A percentile compares a stretch with the other conserved stretches of the same genome.
Conservation (phyloP, 208 protist species). For the Crithidia fasciculata region DNA sequence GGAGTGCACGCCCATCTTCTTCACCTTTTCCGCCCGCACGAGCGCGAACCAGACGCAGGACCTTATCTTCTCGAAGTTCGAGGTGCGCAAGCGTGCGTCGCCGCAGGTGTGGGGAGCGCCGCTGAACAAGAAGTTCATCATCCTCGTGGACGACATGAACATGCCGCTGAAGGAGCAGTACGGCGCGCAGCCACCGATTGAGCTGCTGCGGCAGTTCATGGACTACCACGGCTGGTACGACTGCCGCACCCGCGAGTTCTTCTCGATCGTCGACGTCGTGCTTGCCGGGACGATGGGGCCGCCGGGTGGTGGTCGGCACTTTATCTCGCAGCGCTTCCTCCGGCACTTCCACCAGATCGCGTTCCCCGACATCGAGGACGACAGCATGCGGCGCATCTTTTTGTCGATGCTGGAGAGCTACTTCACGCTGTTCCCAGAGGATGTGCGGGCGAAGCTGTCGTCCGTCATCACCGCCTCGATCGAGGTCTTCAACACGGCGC, state of each 20-base stretch:
- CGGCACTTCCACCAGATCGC: conserved; percentile 98
- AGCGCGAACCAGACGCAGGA: conserved; percentile 97
- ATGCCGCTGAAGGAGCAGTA: conserved; percentile 98
- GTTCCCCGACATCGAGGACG: conserved; percentile 96
- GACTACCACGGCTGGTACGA: conserved; percentile 98
- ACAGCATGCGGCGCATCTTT: conserved; percentile 96
- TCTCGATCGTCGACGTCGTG: conserved; percentile 95
- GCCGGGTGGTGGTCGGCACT: conserved; percentile 96
- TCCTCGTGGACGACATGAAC: conserved; percentile 99
- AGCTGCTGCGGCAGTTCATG: conserved; percentile 98
- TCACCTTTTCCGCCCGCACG: conserved; percentile 98
- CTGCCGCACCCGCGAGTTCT: conserved; percentile 93
- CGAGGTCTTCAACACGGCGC: conserved; percentile 94
- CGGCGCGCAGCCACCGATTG: conserved; percentile 98
- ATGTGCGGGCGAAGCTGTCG: conserved; percentile 71
- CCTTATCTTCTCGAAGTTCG: conserved; percentile 97
- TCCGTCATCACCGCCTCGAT: conserved; percentile 94
- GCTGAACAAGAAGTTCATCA: conserved; percentile 96
- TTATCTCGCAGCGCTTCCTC: conserved; percentile 96
- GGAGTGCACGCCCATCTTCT: conserved; percentile 95
- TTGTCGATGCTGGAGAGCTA: conserved; percentile 95
- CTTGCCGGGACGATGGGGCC: conserved; percentile 97
- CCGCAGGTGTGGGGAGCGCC: conserved; percentile 97
- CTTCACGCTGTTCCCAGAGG: conserved; percentile 87
- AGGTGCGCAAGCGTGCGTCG: conserved; percentile 94